These are phyloP conservation scores for Naumovozyma castellii DNA, from an alignment of 805 yeast genomes.

Conservation along the genomic window DNA sequence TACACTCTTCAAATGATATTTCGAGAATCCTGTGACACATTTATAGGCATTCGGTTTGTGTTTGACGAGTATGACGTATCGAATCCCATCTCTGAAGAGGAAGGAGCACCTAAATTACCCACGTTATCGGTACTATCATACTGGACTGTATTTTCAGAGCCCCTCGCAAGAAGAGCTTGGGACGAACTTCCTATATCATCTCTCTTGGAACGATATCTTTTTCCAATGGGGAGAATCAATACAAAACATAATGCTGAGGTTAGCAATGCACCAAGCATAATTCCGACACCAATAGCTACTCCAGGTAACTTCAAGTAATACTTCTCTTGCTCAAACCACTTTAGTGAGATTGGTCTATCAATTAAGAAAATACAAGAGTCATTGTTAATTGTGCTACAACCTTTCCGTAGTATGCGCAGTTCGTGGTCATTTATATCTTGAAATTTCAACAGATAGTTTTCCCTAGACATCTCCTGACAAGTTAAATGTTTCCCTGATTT, in stretches of 20 bases:
- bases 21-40: not conserved
- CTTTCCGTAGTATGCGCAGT: conserved; percentile 50
- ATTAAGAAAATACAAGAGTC: conserved; percentile 50
- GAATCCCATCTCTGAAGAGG: not conserved
- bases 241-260: conserved; percentile 11
- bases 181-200: not conserved
- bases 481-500: conserved; percentile 35
- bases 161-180: not conserved
- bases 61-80: not conserved
- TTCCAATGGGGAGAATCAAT: conserved; percentile 3
- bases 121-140: not conserved
- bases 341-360: conserved; percentile 57
- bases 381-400: conserved; percentile 40
- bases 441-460: conserved; percentile 33
- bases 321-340: conserved; percentile 48
- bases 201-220: not conserved
- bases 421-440: conserved; percentile 45
- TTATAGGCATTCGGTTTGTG: not conserved
- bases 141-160: not conserved
- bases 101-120: not conserved
- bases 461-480: conserved; percentile 34
- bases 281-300: conserved; percentile 59
- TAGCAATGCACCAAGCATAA: conserved; percentile 44
- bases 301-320: conserved; percentile 56
- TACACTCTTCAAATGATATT: too few species aligned